Conservation (phyloP, 2,329 filamentous ascomycete species). For the Fusarium clavum region DNA sequence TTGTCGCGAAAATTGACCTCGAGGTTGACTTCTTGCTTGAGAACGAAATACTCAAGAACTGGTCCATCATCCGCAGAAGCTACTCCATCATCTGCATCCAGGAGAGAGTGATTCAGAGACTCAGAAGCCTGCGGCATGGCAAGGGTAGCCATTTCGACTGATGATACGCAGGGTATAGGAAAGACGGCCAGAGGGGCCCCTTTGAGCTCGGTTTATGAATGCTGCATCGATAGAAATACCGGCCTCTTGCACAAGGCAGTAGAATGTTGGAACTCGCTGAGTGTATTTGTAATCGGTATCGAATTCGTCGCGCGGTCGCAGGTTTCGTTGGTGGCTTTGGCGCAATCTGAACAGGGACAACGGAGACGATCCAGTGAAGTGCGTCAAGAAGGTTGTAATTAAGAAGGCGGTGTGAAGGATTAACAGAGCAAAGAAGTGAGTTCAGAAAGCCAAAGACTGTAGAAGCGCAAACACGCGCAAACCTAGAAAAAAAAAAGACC, state of each 20-base stretch:
- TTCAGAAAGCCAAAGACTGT: constrained; percentile 8
- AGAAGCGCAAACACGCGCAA: constrained; percentile 35
- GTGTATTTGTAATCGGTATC: constrained; percentile 11
- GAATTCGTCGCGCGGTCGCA: constrained; percentile 24
- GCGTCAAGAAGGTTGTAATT: constrained; percentile 5
- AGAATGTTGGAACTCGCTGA: constrained; percentile 1
- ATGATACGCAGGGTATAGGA: constrained; percentile 36
- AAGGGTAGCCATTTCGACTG: constrained; percentile 32
- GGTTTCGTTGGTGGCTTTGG: constrained; percentile 17
- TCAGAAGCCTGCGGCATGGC: constrained; percentile 36
- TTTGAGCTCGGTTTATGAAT: constrained; percentile 38
- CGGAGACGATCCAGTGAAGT: constrained; percentile 14
- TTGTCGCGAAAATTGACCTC: constrained; percentile 87
- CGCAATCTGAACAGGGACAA: constrained; percentile 33
- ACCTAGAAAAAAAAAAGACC: constrained; percentile 19
- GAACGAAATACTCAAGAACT: constrained; percentile 64
- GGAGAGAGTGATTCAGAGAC: constrained; percentile 45
- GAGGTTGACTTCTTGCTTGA: constrained; percentile 88
- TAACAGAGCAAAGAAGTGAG: neutral
- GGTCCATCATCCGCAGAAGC: constrained; percentile 52
- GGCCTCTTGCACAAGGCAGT: neutral
- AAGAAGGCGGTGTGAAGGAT: neutral
- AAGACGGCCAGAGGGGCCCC: constrained; percentile 44
- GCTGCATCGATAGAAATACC: constrained; percentile 40
- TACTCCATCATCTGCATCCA: constrained; percentile 49